Percentiles rank a stretch among this genome's conserved stretches.
Evolutionary conservation across 352 stramenopile species (phyloP).

Genomic region (Pythium chondricola): DNA sequence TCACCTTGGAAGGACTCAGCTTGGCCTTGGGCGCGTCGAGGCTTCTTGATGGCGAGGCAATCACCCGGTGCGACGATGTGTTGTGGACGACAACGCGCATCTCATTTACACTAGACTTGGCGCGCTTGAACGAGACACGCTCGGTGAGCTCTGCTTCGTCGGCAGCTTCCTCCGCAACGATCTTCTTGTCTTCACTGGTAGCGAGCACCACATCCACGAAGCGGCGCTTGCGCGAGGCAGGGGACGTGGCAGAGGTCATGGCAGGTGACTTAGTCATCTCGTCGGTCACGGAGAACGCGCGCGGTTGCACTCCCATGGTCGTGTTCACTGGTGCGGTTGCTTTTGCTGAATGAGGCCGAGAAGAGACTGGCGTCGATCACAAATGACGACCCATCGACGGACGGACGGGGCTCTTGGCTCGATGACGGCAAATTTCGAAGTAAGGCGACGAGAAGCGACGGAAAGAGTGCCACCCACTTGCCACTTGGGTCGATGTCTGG

Average conservation of each 20-base stretch:
- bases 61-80: slow-evolving; percentile 5
- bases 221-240: slow-evolving; percentile 16
- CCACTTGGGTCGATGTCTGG: neutral
- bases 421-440: slow-evolving; percentile 14
- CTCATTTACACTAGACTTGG: slow-evolving; percentile 13
- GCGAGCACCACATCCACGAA: slow-evolving; percentile 22
- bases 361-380: neutral
- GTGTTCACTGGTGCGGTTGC: neutral
- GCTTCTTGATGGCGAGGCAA: neutral
- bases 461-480: neutral
- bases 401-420: too few species aligned
- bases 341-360: neutral
- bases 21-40: neutral
- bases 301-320: slow-evolving; percentile 17
- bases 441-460: neutral
- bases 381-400: slow-evolving; percentile 1
- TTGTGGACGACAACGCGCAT: slow-evolving; percentile 5
- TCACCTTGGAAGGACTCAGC: slow-evolving; percentile 9
- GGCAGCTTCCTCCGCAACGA: neutral
- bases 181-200: too few species aligned
- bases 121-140: slow-evolving; percentile 20
- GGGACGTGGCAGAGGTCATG: slow-evolving; percentile 5
- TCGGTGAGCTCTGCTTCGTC: slow-evolving; percentile 7
- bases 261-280: slow-evolving; percentile 7
- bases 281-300: slow-evolving; percentile 6